A percentile compares a stretch with the other conserved stretches of the same genome.
Conservation (phyloP, 495 filamentous ascomycete genomes). For the Talaromyces nanjingensis region DNA sequence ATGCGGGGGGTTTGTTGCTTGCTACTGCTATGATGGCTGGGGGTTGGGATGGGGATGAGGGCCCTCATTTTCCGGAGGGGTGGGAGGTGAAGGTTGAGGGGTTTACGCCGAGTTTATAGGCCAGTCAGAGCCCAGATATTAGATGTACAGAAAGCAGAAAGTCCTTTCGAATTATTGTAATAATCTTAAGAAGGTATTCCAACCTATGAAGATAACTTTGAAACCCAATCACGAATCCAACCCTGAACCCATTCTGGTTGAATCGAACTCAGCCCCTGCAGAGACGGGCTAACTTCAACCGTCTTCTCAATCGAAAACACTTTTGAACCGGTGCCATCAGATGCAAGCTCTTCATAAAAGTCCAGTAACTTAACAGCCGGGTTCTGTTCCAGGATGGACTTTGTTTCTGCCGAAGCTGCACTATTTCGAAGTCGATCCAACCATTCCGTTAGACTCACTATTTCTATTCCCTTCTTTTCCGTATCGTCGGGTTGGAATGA, state of each 20-base stretch:
- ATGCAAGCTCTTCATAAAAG: slow-evolving; percentile 15
- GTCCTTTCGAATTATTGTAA: too few relatives aligned
- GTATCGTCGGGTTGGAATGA: background rate
- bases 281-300: slow-evolving; percentile 11
- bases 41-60: slow-evolving; percentile 41
- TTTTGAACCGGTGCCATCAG: background rate
- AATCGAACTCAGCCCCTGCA: slow-evolving; percentile 13
- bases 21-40: slow-evolving; percentile 51
- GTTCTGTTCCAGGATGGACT: slow-evolving; percentile 12
- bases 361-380: slow-evolving; percentile 22
- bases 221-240: slow-evolving; percentile 16
- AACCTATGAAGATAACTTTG: slow-evolving; percentile 10
- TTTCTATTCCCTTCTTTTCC: slow-evolving; percentile 5
- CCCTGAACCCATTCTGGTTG: slow-evolving; percentile 19
- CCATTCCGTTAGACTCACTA: slow-evolving; percentile 14
- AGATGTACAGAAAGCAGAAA: too few relatives aligned
- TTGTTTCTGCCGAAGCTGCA: slow-evolving; percentile 4
- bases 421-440: slow-evolving; percentile 9
- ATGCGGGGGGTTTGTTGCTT: slow-evolving; percentile 36
- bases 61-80: slow-evolving; percentile 31
- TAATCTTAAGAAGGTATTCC: too few relatives aligned
- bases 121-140: too few relatives aligned
- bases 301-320: slow-evolving; percentile 13
- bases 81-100: slow-evolving; percentile 43
- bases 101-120: slow-evolving; percentile 13